Conservation (phyloP, 306 rosid genomes). For the Quercus aquifolioides region DNA sequence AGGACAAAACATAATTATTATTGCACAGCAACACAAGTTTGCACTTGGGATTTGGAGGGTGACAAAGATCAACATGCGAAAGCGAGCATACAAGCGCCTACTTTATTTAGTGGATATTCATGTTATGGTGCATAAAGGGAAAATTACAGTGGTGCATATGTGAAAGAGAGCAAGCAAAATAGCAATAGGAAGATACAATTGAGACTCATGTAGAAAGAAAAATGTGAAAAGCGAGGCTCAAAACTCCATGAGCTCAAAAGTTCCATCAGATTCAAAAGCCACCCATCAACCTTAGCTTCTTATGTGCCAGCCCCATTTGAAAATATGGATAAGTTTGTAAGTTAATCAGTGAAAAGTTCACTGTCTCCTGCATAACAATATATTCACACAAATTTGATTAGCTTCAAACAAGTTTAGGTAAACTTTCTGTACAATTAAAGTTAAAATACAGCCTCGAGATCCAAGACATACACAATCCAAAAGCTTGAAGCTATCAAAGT, state of each 20-base stretch:
- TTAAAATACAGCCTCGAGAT: too few species aligned
- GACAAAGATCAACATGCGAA: background rate
- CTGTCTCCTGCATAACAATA: conserved; percentile 49
- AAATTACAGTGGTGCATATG: background rate
- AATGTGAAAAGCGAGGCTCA: conserved; percentile 8
- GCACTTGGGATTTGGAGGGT: background rate
- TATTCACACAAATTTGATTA: too few species aligned
- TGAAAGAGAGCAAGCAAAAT: background rate
- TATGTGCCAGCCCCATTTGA: conserved; percentile 11
- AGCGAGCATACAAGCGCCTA: background rate
- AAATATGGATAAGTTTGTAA: conserved; percentile 55
- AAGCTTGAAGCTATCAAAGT: too few species aligned
- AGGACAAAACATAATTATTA: too few species aligned
- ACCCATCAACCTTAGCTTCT: conserved; percentile 28
- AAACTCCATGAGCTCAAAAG: conserved; percentile 50
- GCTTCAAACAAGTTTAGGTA: background rate
- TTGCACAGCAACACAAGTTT: too few species aligned
- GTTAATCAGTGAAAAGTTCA: conserved; percentile 50
- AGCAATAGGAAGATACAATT: background rate
- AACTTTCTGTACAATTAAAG: background rate
- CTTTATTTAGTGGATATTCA: background rate
- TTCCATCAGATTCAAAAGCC: conserved; percentile 59
- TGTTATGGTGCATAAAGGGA: background rate
- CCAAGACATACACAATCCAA: too few species aligned
- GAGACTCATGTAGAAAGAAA: conserved; percentile 13